These are phyloP conservation scores for Adansonia rubrostipa DNA, from an alignment of 441 rosid genomes.

Conservation along the genomic window DNA sequence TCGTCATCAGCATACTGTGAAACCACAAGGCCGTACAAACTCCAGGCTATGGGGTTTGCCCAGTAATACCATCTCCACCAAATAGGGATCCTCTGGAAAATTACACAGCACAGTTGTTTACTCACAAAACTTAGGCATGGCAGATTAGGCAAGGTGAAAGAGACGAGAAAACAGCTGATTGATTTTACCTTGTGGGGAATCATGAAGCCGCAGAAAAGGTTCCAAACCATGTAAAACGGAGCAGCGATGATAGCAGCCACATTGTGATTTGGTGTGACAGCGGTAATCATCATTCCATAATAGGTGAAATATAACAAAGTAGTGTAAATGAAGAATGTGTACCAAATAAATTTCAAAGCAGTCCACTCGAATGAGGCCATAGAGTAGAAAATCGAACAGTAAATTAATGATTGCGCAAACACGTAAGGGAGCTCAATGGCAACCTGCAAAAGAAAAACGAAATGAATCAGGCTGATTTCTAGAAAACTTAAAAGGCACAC, in stretches of 20 bases:
- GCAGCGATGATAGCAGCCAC: slow-evolving; percentile 92
- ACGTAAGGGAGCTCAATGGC: slow-evolving; percentile 95
- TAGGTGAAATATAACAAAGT: slow-evolving; percentile 92
- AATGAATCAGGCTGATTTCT: slow-evolving; percentile 21
- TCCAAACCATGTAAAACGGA: slow-evolving; percentile 98
- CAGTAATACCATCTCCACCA: slow-evolving; percentile 99
- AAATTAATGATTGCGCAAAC: slow-evolving; percentile 73
- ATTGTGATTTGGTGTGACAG: slow-evolving; percentile 94
- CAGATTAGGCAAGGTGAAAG: not conserved
- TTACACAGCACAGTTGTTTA: not conserved
- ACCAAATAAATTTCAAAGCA: slow-evolving; percentile 81
- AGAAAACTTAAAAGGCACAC: not conserved
- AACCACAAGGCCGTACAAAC: slow-evolving; percentile 76
- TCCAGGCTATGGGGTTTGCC: slow-evolving; percentile 99
- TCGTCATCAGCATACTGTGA: slow-evolving; percentile 82
- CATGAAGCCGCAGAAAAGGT: slow-evolving; percentile 98
- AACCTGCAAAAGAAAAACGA: slow-evolving; percentile 53
- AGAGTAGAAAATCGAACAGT: slow-evolving; percentile 84
- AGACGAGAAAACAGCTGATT: not conserved
- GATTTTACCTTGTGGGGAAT: slow-evolving; percentile 84
- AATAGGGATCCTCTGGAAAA: slow-evolving; percentile 81
- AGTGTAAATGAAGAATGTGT: slow-evolving; percentile 92
- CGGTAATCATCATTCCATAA: slow-evolving; percentile 99
- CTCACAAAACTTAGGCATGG: not conserved
- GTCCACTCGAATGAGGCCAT: slow-evolving; percentile 92